phyloP scores from a whole-genome alignment of 805 yeast species.

The Spathaspora girioi region DNA sequence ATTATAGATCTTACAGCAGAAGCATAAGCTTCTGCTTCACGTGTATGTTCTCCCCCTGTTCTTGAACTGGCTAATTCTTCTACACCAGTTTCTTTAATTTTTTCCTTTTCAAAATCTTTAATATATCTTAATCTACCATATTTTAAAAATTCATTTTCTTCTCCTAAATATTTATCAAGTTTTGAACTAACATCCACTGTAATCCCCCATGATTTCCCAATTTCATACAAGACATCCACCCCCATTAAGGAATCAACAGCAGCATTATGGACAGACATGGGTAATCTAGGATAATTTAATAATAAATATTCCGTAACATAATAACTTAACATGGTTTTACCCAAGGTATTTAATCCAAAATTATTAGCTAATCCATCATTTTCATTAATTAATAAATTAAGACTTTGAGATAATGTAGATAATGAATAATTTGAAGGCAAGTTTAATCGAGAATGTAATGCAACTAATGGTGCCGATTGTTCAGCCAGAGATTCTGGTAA shows the following conservation, averaged over 20 bases:
- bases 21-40: constrained; percentile 49
- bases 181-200: constrained; percentile 66
- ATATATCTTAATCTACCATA: constrained; percentile 64
- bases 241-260: constrained; percentile 78
- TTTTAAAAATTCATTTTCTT: constrained; percentile 63
- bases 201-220: constrained; percentile 87
- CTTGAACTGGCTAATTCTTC: constrained; percentile 30
- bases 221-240: constrained; percentile 54
- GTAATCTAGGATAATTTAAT: constrained; percentile 83
- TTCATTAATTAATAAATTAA: constrained; percentile 50
- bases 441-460: constrained; percentile 73
- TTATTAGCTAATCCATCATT: constrained; percentile 60
- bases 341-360: constrained; percentile 76
- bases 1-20: constrained; percentile 77
- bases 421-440: constrained; percentile 56
- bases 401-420: constrained; percentile 74
- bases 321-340: constrained; percentile 70
- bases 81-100: constrained; percentile 49
- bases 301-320: constrained; percentile 73
- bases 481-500: constrained; percentile 45
- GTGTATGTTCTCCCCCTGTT: constrained; percentile 20
- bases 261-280: constrained; percentile 69
- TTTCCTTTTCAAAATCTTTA: constrained; percentile 22
- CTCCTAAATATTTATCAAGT: constrained; percentile 61
- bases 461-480: constrained; percentile 67